Conservation (phyloP, 371 early-diverging fungal species). For the Rhizopus arrhizus region DNA sequence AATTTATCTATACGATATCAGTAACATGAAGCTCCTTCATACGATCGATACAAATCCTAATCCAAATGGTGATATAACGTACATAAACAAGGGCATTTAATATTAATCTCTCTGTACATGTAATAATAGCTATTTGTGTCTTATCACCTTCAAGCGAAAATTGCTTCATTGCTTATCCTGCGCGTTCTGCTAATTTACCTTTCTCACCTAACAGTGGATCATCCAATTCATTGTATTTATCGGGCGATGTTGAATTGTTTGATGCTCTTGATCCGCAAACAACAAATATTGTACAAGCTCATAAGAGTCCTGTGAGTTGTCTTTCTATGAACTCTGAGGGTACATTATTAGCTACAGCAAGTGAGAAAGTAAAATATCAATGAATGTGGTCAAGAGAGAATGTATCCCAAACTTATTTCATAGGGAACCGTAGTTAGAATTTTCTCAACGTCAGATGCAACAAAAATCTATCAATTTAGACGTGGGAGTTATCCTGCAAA, state of each 20-base stretch:
- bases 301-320: conserved; percentile 87
- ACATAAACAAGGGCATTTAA: background rate
- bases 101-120: no score
- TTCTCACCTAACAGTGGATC: conserved; percentile 36
- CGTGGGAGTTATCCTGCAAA: conserved; percentile 90
- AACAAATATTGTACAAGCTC: conserved; percentile 90
- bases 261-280: conserved; percentile 84
- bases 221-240: conserved; percentile 32
- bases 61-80: conserved; percentile 65
- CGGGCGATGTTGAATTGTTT: conserved; percentile 88
- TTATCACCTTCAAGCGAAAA: conserved; percentile 93
- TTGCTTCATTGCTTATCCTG: conserved; percentile 93
- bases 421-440: conserved; percentile 97
- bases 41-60: conserved; percentile 94
- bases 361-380: conserved; percentile 75
- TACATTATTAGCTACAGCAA: conserved; percentile 90
- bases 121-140: conserved; percentile 80
- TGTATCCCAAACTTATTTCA: background rate
- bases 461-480: conserved; percentile 91
- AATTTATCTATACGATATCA: conserved; percentile 90
- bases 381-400: no score
- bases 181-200: conserved; percentile 60
- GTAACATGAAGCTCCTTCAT: conserved; percentile 94
- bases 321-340: conserved; percentile 88
- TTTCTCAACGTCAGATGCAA: conserved; percentile 85